Percentiles rank a stretch among this genome's conserved stretches.
Evolutionary conservation across 805 yeast species (phyloP).

Genomic region (Hyphopichia homilentoma): DNA sequence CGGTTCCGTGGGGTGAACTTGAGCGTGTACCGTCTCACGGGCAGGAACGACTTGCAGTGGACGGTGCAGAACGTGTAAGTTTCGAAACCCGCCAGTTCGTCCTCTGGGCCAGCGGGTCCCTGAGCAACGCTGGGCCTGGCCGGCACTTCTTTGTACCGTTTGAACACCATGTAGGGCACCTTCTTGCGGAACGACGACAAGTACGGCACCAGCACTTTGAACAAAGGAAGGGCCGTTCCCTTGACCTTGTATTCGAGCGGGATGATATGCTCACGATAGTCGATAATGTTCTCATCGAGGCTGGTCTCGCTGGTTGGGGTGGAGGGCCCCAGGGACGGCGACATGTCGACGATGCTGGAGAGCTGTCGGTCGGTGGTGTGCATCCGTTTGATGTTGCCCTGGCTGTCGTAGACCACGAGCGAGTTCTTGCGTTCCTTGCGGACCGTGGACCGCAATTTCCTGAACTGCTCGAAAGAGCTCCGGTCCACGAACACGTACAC

Average conservation of each 20-base stretch:
- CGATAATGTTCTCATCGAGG: constrained; percentile 14
- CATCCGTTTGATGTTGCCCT: constrained; percentile 16
- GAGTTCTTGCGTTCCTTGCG: constrained; percentile 20
- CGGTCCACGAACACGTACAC: constrained; percentile 26
- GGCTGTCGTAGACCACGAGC: constrained; percentile 14
- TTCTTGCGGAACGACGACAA: constrained; percentile 31
- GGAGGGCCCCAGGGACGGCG: too few species aligned
- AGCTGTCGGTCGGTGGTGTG: too few species aligned
- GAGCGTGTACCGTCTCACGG: constrained; percentile 24
- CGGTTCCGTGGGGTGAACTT: constrained; percentile 19
- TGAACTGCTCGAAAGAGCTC: constrained; percentile 27
- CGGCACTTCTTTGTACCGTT: constrained; percentile 28
- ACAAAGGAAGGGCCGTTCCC: constrained; percentile 36
- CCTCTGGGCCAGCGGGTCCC: constrained; percentile 2
- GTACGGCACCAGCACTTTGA: constrained; percentile 34
- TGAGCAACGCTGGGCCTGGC: constrained; percentile 12
- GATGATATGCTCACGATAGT: constrained; percentile 26
- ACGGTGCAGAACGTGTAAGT: constrained; percentile 32
- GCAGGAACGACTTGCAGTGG: constrained; percentile 21
- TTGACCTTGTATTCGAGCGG: constrained; percentile 26
- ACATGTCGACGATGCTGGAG: too few species aligned
- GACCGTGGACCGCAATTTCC: constrained; percentile 15
- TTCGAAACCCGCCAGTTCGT: constrained; percentile 26
- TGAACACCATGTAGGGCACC: constrained; percentile 31
- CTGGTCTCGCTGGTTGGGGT: constrained; percentile 1